These are phyloP conservation scores for Gamsiella multidivaricata DNA, from an alignment of 192 early-diverging fungal genomes.

Conservation along the genomic window DNA sequence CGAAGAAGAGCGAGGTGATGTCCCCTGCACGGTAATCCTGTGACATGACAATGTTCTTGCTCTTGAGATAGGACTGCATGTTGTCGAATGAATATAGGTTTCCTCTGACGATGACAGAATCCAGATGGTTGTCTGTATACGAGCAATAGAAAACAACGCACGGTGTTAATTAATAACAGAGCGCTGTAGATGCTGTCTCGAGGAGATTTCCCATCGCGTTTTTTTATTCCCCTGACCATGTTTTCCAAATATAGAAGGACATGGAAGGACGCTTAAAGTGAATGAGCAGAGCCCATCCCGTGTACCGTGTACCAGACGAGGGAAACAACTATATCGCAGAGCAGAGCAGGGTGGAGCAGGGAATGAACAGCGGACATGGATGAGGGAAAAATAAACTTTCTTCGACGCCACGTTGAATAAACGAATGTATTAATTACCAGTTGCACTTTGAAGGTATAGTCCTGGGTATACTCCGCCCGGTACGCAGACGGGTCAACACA, in stretches of 20 bases:
- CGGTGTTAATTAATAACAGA: neutral
- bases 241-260: neutral
- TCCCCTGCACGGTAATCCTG: constrained; percentile 23
- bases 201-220: no score
- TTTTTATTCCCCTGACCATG: constrained; percentile 4
- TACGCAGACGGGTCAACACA: no score
- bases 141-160: neutral
- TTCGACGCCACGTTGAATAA: no score
- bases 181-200: neutral
- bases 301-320: no score
- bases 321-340: no score
- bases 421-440: no score
- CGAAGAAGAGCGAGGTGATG: constrained; percentile 33
- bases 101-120: constrained; percentile 32
- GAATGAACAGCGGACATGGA: no score
- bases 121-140: constrained; percentile 22
- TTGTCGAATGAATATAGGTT: constrained; percentile 11
- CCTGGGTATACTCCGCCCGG: no score
- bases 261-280: neutral
- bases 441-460: no score
- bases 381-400: no score
- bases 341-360: no score
- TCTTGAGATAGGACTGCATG: constrained; percentile 13
- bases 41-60: constrained; percentile 14
- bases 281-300: neutral